phyloP scores from a whole-genome alignment of 73 alveolate species.

The Paramecium pentaurelia region DNA sequence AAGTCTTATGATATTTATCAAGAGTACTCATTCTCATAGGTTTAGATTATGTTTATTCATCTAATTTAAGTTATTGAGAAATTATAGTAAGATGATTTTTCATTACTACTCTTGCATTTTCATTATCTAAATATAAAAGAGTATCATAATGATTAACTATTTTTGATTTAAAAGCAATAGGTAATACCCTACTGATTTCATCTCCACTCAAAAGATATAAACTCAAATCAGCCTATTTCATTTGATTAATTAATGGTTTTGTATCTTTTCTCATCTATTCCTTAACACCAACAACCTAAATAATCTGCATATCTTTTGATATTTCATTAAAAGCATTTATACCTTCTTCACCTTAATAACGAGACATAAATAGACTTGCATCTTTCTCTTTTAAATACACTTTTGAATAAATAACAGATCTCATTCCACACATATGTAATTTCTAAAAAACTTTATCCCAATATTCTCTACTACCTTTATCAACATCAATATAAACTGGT shows the following conservation, averaged over 20 bases:
- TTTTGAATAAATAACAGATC: slow-evolving; percentile 22
- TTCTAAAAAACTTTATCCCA: slow-evolving; percentile 32
- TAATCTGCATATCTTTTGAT: slow-evolving; percentile 6
- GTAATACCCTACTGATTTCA: slow-evolving; percentile 32
- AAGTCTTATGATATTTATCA: neutral
- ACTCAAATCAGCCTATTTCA: slow-evolving; percentile 40
- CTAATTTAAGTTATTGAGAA: neutral
- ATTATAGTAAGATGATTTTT: neutral
- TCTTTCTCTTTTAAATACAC: slow-evolving; percentile 7
- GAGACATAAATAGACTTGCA: neutral
- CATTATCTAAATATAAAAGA: neutral
- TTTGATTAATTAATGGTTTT: neutral
- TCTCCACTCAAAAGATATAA: slow-evolving; percentile 54
- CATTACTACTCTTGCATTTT: neutral
- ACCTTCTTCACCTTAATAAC: neutral
- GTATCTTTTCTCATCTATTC: slow-evolving; percentile 45
- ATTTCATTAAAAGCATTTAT: neutral
- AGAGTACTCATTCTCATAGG: slow-evolving; percentile 12
- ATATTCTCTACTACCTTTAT: slow-evolving; percentile 26
- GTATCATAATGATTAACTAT: neutral
- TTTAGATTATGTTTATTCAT: neutral
- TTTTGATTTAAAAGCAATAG: slow-evolving; percentile 46
- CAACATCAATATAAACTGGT: slow-evolving; percentile 42
- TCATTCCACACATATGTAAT: slow-evolving; percentile 26
- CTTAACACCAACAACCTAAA: slow-evolving; percentile 41